Base-by-base conservation (phyloP, 2,329 filamentous ascomycete species). In the Nigrospora sphaerica region DNA sequence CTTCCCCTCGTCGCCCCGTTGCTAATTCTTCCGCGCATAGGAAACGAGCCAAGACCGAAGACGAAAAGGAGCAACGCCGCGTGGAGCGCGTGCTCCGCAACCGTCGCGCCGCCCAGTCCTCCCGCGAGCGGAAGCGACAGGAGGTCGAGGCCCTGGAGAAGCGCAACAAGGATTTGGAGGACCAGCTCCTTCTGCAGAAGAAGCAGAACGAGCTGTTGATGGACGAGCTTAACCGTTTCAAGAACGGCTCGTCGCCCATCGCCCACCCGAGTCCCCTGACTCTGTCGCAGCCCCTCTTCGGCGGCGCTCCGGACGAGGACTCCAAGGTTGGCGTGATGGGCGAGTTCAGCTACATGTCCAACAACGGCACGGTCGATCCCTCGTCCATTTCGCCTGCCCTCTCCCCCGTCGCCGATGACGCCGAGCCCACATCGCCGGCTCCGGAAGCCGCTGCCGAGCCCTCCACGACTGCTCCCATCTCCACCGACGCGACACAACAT, bases 401-500 rank as follows among this genome's bases (percentile, higher is more conserved):
- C 16, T 64, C 67, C 34, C 76, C 80, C 13, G 69, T 80, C 31
- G 61, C 71, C 51, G 77, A 81, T 54, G 54, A 81, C 54, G 54
- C 56, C 31, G 54, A 57, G 36, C 54, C 64, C 42, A 54, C 67
- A 49, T 51, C 64, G 37, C 50, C 59, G 32, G 52, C 51, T 37
- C 50, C 55, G 32, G 52, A 53, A 42, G 43, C 53, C 13, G 43
- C 53, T 42, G 52, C 53, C 39, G 50, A 56, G 46, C 51, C 57
- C 39, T 38, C 62, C 51, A 43, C 58, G 42, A 38, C 56, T 48
- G 57, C 54, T 54, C 57, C 61, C 57, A 61, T 69, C 73, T 79
- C 85, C 72, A 78, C 87, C 82, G 88, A 95, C 80, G 74, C 81
- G 93, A 93, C 91, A 96, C 93, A 96, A 96, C 91, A 95, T 95